Evolutionary conservation across 2,329 filamentous ascomycete genomes (phyloP), one percentile per base, ranked within the genome.

Genomic region (Colletotrichum scovillei): DNA sequence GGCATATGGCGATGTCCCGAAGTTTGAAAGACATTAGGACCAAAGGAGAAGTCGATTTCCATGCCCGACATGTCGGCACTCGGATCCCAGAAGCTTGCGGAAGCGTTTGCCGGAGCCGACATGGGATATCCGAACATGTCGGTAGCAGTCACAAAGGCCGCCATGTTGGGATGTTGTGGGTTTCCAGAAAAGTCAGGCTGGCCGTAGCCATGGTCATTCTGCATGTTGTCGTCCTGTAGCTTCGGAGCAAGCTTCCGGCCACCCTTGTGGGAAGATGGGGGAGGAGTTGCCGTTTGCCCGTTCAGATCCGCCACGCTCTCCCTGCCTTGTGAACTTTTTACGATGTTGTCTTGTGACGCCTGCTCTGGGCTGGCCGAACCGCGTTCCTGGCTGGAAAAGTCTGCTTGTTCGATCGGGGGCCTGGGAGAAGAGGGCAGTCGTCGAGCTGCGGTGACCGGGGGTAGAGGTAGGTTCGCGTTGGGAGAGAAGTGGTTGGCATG

Each of bases 401-500:
- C 78, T 67, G 80, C 78, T 19, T 79, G 78, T 42, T 79, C 69
- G 38, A 76, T 81, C 69, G 84, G 81, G 60, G 86, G 82, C 42
- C 82, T 86, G 42, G 90, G 88, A 64, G 91, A 92, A 19, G 91
- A 92, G 16, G 86, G 85, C 56, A 92, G 81, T 76, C 88, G 87
- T 78, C 86, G 86, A 75, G 90, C 87, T 42, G 88, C 88, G 76
- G 91, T 88, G 78, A 92, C 89, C 38, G 90, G 88, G 72, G 90
- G 89, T 69, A 92, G 81, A 68, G 86, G 84, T 67, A 89, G 81
- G 78, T 84, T 88, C 19, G 85, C 83, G 77, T 86, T 86, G 56
- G 88, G 84, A 56, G 88, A 88, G 77, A 90, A 88, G 79, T 92
- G 88, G 76, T 90, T 91, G 77, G 87, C 88, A 89, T 93, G 90